These are phyloP conservation scores for Alloteropsis semialata DNA, from an alignment of 176 grass and related monocot genomes.

Conservation along the genomic window DNA sequence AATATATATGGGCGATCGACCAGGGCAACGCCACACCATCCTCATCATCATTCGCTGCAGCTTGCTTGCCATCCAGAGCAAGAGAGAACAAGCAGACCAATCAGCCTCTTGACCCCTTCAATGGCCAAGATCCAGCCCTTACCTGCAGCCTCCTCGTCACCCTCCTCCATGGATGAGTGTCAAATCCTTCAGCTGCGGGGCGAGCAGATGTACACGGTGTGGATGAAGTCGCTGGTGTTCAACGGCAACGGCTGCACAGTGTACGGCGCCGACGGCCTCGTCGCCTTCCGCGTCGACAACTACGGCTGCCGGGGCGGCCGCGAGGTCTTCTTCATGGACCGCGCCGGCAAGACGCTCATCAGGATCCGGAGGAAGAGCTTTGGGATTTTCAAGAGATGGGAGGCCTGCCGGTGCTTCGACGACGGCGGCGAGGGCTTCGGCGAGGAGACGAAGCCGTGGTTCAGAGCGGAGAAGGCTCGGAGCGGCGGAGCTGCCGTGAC, in stretches of 20 bases:
- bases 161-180: neutral
- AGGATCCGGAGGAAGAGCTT: constrained; percentile 45
- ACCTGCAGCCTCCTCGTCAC: neutral
- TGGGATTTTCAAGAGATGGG: constrained; percentile 33
- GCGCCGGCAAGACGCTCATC: constrained; percentile 38
- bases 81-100: neutral
- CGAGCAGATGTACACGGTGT: neutral
- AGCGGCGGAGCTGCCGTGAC: neutral
- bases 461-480: constrained; percentile 23
- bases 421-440: neutral
- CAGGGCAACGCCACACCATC: no score
- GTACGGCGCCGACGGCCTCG: constrained; percentile 39
- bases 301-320: constrained; percentile 51
- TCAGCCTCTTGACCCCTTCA: neutral
- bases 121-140: constrained; percentile 52
- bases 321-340: constrained; percentile 72
- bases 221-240: constrained; percentile 15
- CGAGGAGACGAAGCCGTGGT: constrained; percentile 47
- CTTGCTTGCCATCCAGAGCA: neutral
- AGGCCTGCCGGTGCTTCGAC: neutral
- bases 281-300: constrained; percentile 79
- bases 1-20: neutral
- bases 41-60: neutral
- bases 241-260: constrained; percentile 17
- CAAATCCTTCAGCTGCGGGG: neutral